Base-by-base conservation (phyloP, 1,284 basidiomycete species). In the Rhizoctonia solani region DNA sequence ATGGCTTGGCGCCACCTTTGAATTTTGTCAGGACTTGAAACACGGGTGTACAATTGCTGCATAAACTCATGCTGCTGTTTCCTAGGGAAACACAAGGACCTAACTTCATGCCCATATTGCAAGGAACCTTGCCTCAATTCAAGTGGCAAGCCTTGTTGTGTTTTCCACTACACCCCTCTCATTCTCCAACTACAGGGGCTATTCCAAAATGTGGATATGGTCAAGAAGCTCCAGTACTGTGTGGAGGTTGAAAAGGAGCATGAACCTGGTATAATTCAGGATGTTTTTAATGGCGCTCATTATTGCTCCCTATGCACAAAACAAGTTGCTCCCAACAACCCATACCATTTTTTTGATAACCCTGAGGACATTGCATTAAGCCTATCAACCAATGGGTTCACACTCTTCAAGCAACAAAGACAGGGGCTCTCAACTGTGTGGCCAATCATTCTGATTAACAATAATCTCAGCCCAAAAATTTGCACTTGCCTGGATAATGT, bases 21-120 rank as follows among this genome's bases (percentile, higher is more conserved):
- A 19, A 56, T 56, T 56, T 47, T 69, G 13, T 58, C 65, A n/a
- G 56, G 56, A 3, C 37, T 69, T 21, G 49, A 50, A 23, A 23
- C 46, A 4, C 54, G 34, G 23, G 19, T 32, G 3, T 65, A 68
- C 54, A 70, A 81, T 68, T 34, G 32, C 32, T 34, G 32, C 32
- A 34, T 34, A 34, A 34, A 34, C 32, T 34, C 32, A 34, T 34
- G 80, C 66, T 71, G 71, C 61, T 76, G 74, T 44, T 81, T 72
- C 69, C 69, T 72, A 6, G 77, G 77, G 0, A 69, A 71, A 0
- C 72, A 76, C 69, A 71, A 69, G 1, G 66, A 71, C 4, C 68
- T 74, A 1, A 41, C 67, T 0, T 5, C 21, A 13, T 81, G 80
- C 56, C 76, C 77, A 0, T 71, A 75, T 56, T 81, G 79, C 68